Evolutionary conservation across 129 eudicot species (phyloP).

Genomic region (Helianthus annuus): HanXRQr2.0-SUNRISE NC_035444.2:86781189-86781688

Average conservation of each 20-base stretch:
- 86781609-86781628: conserved; percentile 29
- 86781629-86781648: not conserved
- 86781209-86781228: conserved; percentile 61
- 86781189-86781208: conserved; percentile 44
- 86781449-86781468: conserved; percentile 60
- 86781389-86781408: conserved; percentile 20
- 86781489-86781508: conserved; percentile 50
- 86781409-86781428: conserved; percentile 20
- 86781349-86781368: conserved; percentile 15
- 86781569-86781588: conserved; percentile 20
- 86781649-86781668: conserved; percentile 1
- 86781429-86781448: conserved; percentile 29
- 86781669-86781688: not conserved
- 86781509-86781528: conserved; percentile 58
- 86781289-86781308: conserved; percentile 43
- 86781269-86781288: conserved; percentile 54
- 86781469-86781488: conserved; percentile 57
- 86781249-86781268: conserved; percentile 55
- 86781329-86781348: conserved; percentile 57
- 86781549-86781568: conserved; percentile 36
- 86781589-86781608: not conserved
- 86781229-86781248: conserved; percentile 52
- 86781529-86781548: conserved; percentile 55
- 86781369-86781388: no score
- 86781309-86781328: conserved; percentile 64